Evolutionary conservation across 148 eudicot species (phyloP), one percentile per base, ranked within the genome.

Genomic region (Camellia sinensis): DNA sequence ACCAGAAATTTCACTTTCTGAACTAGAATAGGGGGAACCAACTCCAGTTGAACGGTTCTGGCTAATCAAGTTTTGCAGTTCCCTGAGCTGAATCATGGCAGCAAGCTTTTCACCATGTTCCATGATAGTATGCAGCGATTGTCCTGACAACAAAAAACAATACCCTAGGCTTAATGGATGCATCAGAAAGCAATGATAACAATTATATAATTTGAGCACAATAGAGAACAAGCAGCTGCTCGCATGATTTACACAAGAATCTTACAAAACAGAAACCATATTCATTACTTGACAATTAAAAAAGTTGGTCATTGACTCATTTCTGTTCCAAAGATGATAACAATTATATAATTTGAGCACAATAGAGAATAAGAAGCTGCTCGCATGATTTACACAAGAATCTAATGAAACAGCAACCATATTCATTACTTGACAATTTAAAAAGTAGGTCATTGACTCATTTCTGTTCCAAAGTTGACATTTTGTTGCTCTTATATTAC

Each of bases 101-200:
- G 91, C 86, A 68, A 96, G 91, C 89, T 96, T 96, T 86, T 96
- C 99, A 15, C 98, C 99, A 85, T 96, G 98, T 83, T 96, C 99
- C 97, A 96, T 86, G 69, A 96, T 90, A 73, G 87, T 87, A 76
- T 92, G 99, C 87, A 96, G 85, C 46, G 98, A 90, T 86, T 91
- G 80, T 79, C 98, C 99, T 96, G 86, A 15, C n/a, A 77, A 72
- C 37, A 77, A 13, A 12, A 59, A 21, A 59, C n/a, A 76, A 37
- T 37, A 43, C 10, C 64, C 65, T 62, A 52, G 0, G 72, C 8
- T 61, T 70, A 67, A 45, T 41, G 7, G 70, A 3, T 62, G 69
- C 50, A 62, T 41, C 15, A 64, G 8, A 18, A 61, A 18, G 5
- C 41, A 29, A 57, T 60, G 29, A 43, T 3, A 68, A 54, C 10